Base-by-base conservation (phyloP, 306 rosid species). In the Bauhinia variegata region DNA sequence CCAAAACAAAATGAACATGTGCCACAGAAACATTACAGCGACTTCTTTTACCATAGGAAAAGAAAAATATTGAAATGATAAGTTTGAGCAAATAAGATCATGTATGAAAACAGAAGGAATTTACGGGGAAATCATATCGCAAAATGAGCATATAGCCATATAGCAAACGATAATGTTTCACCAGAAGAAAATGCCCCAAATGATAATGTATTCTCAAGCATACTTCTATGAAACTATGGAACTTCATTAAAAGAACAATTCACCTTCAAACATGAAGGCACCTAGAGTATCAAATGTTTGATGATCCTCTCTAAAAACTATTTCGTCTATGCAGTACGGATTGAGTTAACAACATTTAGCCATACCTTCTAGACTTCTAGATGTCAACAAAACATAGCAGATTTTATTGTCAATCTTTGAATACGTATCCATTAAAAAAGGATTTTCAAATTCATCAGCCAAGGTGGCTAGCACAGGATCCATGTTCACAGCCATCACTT, bases 361-460 rank as follows among this genome's bases (percentile, higher is more conserved):
- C 54, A 53, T 75, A 65, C 61, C 75, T 54, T 71, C 54, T 31
- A 17, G 31, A 56, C 75, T 54, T 71, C 54, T 31, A 17, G 31
- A 56, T 69, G 73, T 59, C 51, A 75, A 37, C 19, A 70, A 62
- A 55, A 51, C 19, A 53, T 16, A n/a, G 74, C 37, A 5, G 28
- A 51, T 63, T 70, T 61, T 48, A 63, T 8, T 63, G 55, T 51
- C 65, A 52, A 58, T 23, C 58, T 36, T 52, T 15, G 72, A 63
- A 49, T 33, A 36, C 9, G 15, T 51, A 52, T 68, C 70, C 78
- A 73, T 57, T 49, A 69, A 65, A 54, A 30, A 33, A 33, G 52
- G 13, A 37, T 71, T 56, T 70, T 60, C 72, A 72, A 31, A 71
- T 58, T 65, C 61, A 65, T 68, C 58, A 62, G 69, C 60, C 57